These are phyloP conservation scores for Penicillium rolfsii DNA, from an alignment of 2,329 filamentous ascomycete genomes.

Conservation along the genomic window DNA sequence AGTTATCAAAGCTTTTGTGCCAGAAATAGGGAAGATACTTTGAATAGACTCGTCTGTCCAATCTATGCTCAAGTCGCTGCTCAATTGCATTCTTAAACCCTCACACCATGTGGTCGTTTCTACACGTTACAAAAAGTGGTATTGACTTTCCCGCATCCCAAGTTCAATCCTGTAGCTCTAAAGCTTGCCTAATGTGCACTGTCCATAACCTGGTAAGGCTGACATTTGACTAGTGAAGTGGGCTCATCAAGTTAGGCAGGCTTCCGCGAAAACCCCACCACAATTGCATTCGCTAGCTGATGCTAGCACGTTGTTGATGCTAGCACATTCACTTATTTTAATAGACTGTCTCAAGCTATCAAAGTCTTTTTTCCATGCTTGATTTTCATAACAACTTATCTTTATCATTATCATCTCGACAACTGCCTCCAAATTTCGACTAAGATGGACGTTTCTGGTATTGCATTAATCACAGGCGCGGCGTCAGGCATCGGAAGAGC, in stretches of 20 bases:
- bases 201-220: too few relatives aligned
- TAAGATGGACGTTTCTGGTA: constrained; percentile 25
- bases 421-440: background rate
- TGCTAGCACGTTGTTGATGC: background rate
- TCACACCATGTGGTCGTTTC: too few relatives aligned
- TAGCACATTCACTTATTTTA: constrained; percentile 5
- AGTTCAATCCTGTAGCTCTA: background rate
- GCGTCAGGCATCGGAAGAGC: constrained; percentile 26
- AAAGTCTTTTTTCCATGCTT: background rate
- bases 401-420: background rate
- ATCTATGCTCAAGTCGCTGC: too few relatives aligned
- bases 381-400: background rate
- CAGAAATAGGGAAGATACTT: too few relatives aligned
- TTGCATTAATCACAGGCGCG: constrained; percentile 24
- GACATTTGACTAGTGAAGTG: background rate
- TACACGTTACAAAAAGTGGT: background rate
- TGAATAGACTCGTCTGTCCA: too few relatives aligned
- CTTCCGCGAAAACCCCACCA: constrained; percentile 26
- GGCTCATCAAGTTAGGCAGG: constrained; percentile 20
- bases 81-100: too few relatives aligned
- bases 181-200: background rate
- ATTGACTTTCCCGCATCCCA: background rate
- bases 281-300: background rate
- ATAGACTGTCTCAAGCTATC: background rate
- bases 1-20: too few relatives aligned